These are phyloP conservation scores for Pseudogymnoascus sp. DNA, from an alignment of 2,329 filamentous ascomycete species.

Conservation along the genomic window DNA sequence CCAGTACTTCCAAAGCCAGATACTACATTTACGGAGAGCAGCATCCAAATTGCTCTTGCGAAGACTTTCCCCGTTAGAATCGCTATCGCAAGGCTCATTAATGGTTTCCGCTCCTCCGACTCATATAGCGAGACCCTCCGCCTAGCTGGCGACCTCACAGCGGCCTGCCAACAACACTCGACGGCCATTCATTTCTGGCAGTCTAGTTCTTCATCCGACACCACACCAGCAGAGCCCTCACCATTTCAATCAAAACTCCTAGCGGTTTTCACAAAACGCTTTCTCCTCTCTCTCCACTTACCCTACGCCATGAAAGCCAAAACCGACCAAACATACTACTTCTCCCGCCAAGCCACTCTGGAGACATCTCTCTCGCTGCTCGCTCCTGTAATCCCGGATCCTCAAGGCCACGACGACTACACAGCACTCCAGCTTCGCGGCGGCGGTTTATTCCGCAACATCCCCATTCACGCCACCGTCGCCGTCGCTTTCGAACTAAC, in stretches of 20 bases:
- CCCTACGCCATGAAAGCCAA: constrained; percentile 37
- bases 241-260: constrained; percentile 42
- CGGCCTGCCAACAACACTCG: constrained; percentile 1
- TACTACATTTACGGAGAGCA: constrained; percentile 39
- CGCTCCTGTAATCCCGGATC: neutral
- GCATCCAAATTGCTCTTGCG: constrained; percentile 41
- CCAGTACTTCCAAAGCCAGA: constrained; percentile 19
- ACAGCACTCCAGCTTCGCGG: constrained; percentile 31
- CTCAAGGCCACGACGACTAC: constrained; percentile 25
- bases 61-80: constrained; percentile 40
- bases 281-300: constrained; percentile 46
- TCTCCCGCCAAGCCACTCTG: constrained; percentile 39
- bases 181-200: neutral
- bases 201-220: neutral
- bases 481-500: constrained; percentile 42
- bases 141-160: constrained; percentile 39
- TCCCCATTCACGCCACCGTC: constrained; percentile 34
- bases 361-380: constrained; percentile 33
- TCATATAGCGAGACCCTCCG: constrained; percentile 42
- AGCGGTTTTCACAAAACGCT: constrained; percentile 45
- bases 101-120: constrained; percentile 36
- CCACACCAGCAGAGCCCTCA: neutral
- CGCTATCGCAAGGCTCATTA: constrained; percentile 39
- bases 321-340: constrained; percentile 39
- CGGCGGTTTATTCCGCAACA: constrained; percentile 38